Evolutionary conservation across 257 asterid genomes (phyloP), one percentile per base, ranked within the genome.

Genomic region (Ilex asprella): DNA sequence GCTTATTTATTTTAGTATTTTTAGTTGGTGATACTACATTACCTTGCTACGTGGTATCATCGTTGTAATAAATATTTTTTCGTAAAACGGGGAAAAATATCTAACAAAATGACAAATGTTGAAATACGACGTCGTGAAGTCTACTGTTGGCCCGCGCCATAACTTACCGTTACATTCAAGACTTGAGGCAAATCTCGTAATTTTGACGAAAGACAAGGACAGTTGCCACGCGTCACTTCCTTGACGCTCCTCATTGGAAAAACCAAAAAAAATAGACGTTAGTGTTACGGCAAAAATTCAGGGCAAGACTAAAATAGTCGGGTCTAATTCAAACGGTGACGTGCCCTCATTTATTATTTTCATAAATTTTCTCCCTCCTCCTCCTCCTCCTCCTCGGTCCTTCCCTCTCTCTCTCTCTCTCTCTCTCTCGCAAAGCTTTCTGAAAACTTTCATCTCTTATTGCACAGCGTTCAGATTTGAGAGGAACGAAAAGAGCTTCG

Each of bases 131-230:
- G 27, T 21, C 27, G 27, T 21, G 27, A 21, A 21, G 27, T 21
- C 27, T 1, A 21, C 27, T 21, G 27, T 21, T 21, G 27, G 27
- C 27, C 27, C 27, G 27, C 27, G 27, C 27, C 27, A 21, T 21
- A 39, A 30, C 71, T 75, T 70, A 69, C 86, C 92, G 86, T 84
- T 68, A 64, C 61, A 68, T 64, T 53, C 51, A 68, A 68, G 79
- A 56, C 49, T 2, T 8, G 46, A 46, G 68, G 78, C 12, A n/a
- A 70, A 46, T 66, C 73, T 53, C 52, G 72, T 35, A 73, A 68
- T 66, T 68, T 71, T 53, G 32, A 31, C 59, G 64, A 59, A 61
- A 6, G 59, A 66, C 60, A 71, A 59, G 43, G 72, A 67, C 67
- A 46, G 5, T 31, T 10, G 29, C 67, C 70, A 76, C 86, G 79